These are phyloP conservation scores for Haberlea rhodopensis DNA, from an alignment of 257 asterid species.

Conservation along the genomic window DNA sequence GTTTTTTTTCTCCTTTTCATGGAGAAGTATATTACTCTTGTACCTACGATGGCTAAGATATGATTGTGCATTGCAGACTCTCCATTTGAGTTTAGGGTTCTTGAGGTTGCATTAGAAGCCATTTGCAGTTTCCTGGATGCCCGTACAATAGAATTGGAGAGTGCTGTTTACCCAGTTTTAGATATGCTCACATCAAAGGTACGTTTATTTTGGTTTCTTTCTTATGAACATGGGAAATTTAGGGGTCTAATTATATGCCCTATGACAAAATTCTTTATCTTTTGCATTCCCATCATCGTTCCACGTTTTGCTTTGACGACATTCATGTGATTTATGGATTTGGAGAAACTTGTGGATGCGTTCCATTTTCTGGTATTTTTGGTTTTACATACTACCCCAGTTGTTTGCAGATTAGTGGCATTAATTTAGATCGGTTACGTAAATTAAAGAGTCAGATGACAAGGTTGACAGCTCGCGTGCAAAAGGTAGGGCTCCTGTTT, in stretches of 20 bases:
- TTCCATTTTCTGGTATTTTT: neutral
- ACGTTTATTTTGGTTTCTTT: slow-evolving; percentile 8
- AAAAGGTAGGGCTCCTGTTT: slow-evolving; percentile 55
- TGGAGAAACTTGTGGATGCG: slow-evolving; percentile 8
- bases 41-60: neutral
- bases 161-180: slow-evolving; percentile 87
- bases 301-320: neutral
- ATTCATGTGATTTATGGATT: neutral
- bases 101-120: slow-evolving; percentile 91
- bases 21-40: slow-evolving; percentile 11
- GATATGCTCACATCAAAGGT: slow-evolving; percentile 96
- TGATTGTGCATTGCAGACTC: slow-evolving; percentile 47
- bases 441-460: slow-evolving; percentile 94
- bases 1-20: neutral
- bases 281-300: neutral
- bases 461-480: slow-evolving; percentile 94
- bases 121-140: slow-evolving; percentile 87
- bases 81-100: slow-evolving; percentile 87
- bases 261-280: neutral
- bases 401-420: slow-evolving; percentile 77
- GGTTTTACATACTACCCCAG: neutral
- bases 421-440: slow-evolving; percentile 84
- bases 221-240: neutral
- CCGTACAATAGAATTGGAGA: slow-evolving; percentile 77
- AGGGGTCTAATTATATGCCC: neutral